Evolutionary conservation across 2,329 filamentous ascomycete species (phyloP), one percentile per base, ranked within the genome.

Genomic region (Microcyclospora tardicrescens): DNA sequence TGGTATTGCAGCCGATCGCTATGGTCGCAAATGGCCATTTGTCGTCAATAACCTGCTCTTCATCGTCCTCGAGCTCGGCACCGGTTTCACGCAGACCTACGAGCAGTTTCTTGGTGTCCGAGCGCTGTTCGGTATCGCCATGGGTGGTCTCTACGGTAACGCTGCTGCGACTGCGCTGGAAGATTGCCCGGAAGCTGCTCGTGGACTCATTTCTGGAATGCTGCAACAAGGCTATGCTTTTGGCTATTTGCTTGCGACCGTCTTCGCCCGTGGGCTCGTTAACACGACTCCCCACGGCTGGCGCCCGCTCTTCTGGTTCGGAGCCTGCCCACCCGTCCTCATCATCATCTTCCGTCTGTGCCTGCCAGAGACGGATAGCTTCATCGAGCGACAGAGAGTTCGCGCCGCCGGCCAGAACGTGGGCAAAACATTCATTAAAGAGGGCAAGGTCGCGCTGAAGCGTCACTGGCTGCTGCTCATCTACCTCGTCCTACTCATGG

Each of bases 261-360:
- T 55, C 10, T 59, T 59, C 27, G 49, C 56, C 0, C 56, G 66
- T 32, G 84, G 69, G 4, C 70, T 91, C 6, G 75, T 87, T 36
- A 65, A 82, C 58, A 91, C 84, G 1, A 89, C 84, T 0, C 59
- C 75, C 1, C 79, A 93, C 55, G 77, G 72, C 37, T 94, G 86
- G 86, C 71, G 86, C 6, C 84, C 85, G 0, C 67, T 93, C 0
- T 93, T 79, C 67, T 94, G 86, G 85, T 93, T 93, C 58, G 85
- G 79, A 10, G 84, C 85, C 5, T 73, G 79, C 29, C 83, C 84
- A 0, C 86, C 86, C 0, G 70, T 86, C 2, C 59, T 93, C 27
- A 80, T 93, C 61, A 93, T 93, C 54, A 53, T 77, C 39, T 85
- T 82, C 67, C 79, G 86, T 28, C 65, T 89, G 15, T 75, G 43